These are phyloP conservation scores for Botrytis galanthina DNA, from an alignment of 2,329 filamentous ascomycete genomes.

Conservation along the genomic window DNA sequence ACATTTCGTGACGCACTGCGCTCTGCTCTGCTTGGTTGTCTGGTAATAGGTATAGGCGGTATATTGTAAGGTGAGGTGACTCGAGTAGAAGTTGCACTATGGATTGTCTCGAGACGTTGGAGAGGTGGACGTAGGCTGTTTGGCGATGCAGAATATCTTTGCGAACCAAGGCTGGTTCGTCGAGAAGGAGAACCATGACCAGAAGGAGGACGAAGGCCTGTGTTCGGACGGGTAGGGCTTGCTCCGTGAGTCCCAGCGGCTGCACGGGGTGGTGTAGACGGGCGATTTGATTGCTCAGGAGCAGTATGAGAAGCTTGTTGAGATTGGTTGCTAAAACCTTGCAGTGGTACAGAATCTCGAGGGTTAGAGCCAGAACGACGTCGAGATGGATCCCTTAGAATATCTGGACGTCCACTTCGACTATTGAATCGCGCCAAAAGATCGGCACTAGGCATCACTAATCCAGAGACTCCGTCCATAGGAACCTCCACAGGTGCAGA, in stretches of 20 bases:
- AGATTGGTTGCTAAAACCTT: slow-evolving; percentile 5
- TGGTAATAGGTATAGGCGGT: slow-evolving; percentile 24
- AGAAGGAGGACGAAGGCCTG: slow-evolving; percentile 9
- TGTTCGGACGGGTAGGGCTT: slow-evolving; percentile 16
- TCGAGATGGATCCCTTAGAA: slow-evolving; percentile 33
- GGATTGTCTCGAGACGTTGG: slow-evolving; percentile 56
- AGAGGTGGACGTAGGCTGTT: slow-evolving; percentile 44
- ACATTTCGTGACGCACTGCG: slow-evolving; percentile 62
- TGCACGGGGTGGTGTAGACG: slow-evolving; percentile 24
- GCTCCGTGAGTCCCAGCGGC: slow-evolving; percentile 22
- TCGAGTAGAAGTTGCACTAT: slow-evolving; percentile 41
- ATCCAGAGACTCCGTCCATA: neutral
- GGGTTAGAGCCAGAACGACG: slow-evolving; percentile 27
- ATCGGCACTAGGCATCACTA: slow-evolving; percentile 33
- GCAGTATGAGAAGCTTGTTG: slow-evolving; percentile 15
- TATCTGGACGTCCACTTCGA: slow-evolving; percentile 35
- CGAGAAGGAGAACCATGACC: slow-evolving; percentile 16
- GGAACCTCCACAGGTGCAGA: slow-evolving; percentile 27
- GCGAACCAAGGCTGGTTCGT: slow-evolving; percentile 1
- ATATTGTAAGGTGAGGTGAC: slow-evolving; percentile 16
- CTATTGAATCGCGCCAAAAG: slow-evolving; percentile 37
- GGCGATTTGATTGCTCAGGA: slow-evolving; percentile 4
- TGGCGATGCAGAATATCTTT: slow-evolving; percentile 23
- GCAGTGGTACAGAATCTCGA: slow-evolving; percentile 9
- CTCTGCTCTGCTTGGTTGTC: slow-evolving; percentile 53